Conservation (phyloP, 2,329 filamentous ascomycete species). For the Pezicula rhizophila region DNA sequence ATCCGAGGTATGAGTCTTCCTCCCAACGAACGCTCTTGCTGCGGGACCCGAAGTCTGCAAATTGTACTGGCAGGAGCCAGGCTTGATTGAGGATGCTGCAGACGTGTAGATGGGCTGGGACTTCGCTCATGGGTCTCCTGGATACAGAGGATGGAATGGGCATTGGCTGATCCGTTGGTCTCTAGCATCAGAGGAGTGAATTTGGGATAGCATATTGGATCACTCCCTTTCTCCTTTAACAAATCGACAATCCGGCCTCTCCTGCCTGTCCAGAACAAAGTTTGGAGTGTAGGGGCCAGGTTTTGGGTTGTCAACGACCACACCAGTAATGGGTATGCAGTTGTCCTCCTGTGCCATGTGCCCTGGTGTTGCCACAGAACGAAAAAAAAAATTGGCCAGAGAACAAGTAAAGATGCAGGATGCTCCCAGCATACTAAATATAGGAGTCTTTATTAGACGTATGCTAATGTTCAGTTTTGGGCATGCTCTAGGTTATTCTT, state of each 20-base stretch:
- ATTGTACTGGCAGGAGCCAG: not conserved
- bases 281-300: conserved; percentile 8
- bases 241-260: conserved; percentile 1
- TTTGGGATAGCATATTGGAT: not conserved
- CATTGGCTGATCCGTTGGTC: conserved; percentile 1
- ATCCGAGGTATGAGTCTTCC: conserved; percentile 8
- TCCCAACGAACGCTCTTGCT: conserved; percentile 9
- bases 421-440: not conserved
- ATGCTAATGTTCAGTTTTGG: conserved; percentile 10
- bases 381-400: not conserved
- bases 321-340: conserved; percentile 36
- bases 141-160: not conserved
- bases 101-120: not conserved
- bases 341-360: conserved; percentile 1
- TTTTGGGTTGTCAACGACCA: conserved; percentile 13
- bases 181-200: not conserved
- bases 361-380: conserved; percentile 2
- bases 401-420: not conserved
- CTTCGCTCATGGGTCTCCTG: not conserved
- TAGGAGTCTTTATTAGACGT: conserved; percentile 2
- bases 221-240: not conserved
- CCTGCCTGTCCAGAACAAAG: not conserved
- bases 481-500: conserved; percentile 21
- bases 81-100: not conserved
- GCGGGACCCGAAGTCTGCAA: not conserved